A percentile compares a stretch with the other conserved stretches of the same genome.
These are phyloP conservation scores for Sporothrix protearum DNA, from an alignment of 2,329 filamentous ascomycete species.

Conservation along the genomic window DNA sequence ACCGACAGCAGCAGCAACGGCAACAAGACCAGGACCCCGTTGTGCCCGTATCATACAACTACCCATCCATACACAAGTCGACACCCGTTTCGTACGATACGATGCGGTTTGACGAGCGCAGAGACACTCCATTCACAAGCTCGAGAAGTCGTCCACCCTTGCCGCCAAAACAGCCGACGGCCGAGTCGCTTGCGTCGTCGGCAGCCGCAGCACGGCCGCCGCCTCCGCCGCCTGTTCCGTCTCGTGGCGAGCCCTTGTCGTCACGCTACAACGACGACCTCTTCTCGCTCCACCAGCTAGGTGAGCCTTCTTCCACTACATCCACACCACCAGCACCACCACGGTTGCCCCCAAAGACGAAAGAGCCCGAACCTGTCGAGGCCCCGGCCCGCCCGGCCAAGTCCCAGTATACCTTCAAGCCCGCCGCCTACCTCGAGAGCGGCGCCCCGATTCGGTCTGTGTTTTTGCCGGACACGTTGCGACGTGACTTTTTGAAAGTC, in stretches of 20 bases:
- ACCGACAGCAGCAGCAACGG: neutral
- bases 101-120: slow-evolving; percentile 35
- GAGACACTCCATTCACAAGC: slow-evolving; percentile 29
- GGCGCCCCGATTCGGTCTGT: slow-evolving; percentile 81
- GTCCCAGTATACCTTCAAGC: slow-evolving; percentile 70
- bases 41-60: slow-evolving; percentile 43
- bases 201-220: neutral
- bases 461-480: slow-evolving; percentile 76
- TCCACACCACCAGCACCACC: slow-evolving; percentile 30
- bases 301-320: neutral
- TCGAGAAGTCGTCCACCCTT: slow-evolving; percentile 32
- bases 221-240: slow-evolving; percentile 15
- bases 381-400: slow-evolving; percentile 34
- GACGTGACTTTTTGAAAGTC: slow-evolving; percentile 67
- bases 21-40: neutral
- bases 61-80: slow-evolving; percentile 55
- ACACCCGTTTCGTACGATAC: slow-evolving; percentile 46
- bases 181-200: neutral
- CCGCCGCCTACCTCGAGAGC: slow-evolving; percentile 84
- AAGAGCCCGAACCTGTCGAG: slow-evolving; percentile 9
- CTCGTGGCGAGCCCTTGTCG: neutral
- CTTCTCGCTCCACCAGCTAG: slow-evolving; percentile 5
- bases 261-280: slow-evolving; percentile 13
- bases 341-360: slow-evolving; percentile 28
- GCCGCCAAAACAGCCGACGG: slow-evolving; percentile 38